Evolutionary conservation across 257 asterid genomes (phyloP).

Genomic region (Echites panduratus): DNA sequence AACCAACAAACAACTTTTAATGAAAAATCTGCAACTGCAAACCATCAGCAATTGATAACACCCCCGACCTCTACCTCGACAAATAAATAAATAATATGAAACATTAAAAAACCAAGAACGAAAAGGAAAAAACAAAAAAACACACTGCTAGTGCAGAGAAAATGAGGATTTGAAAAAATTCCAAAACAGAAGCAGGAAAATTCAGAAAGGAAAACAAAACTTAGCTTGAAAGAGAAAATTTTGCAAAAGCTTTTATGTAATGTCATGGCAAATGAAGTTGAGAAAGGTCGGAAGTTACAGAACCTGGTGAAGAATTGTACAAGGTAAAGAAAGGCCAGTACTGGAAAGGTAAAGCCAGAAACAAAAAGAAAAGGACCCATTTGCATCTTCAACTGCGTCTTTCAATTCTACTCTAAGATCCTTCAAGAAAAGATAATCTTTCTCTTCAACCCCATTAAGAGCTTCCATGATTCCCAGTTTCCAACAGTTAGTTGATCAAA

Average conservation of each 20-base stretch:
- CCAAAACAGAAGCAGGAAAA: background rate
- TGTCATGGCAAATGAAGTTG: conserved; percentile 4
- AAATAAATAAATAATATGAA: background rate
- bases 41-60: conserved; percentile 1
- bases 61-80: background rate
- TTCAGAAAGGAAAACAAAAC: background rate
- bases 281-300: conserved; percentile 12
- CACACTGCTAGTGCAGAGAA: background rate
- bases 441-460: conserved; percentile 27
- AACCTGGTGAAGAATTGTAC: conserved; percentile 69
- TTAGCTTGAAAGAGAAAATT: background rate
- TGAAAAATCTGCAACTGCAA: background rate
- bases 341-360: conserved; percentile 72
- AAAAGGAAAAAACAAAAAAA: background rate
- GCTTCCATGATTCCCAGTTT: conserved; percentile 27
- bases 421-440: conserved; percentile 44
- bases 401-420: conserved; percentile 54
- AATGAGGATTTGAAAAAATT: background rate
- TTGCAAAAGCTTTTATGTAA: background rate
- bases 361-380: conserved; percentile 48
- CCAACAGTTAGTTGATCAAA: conserved; percentile 22
- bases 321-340: conserved; percentile 39
- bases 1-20: conserved; percentile 4
- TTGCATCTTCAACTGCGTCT: conserved; percentile 28
- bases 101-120: background rate